These are phyloP conservation scores for Wickerhamiella kazuoi DNA, from an alignment of 805 yeast species.

Conservation along the genomic window DNA sequence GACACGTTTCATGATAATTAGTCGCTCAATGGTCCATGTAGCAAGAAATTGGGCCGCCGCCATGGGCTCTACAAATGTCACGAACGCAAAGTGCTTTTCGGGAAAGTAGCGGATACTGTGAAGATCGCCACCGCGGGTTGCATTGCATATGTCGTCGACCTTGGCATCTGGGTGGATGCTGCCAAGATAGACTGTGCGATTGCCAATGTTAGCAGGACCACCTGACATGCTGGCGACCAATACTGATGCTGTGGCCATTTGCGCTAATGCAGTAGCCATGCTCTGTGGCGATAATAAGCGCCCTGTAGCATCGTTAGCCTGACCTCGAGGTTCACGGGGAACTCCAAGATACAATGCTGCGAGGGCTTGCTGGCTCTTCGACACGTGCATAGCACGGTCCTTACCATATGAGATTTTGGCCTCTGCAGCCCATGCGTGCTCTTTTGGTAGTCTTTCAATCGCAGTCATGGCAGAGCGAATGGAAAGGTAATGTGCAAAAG, in stretches of 20 bases:
- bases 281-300: slow-evolving; percentile 27
- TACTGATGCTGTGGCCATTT: slow-evolving; percentile 95
- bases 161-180: slow-evolving; percentile 76
- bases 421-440: slow-evolving; percentile 37
- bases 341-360: slow-evolving; percentile 90
- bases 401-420: slow-evolving; percentile 81
- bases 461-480: slow-evolving; percentile 75
- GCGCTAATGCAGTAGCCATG: slow-evolving; percentile 34
- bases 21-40: slow-evolving; percentile 76
- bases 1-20: slow-evolving; percentile 68
- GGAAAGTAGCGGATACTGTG: slow-evolving; percentile 65
- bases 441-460: slow-evolving; percentile 53
- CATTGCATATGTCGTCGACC: slow-evolving; percentile 87
- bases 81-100: slow-evolving; percentile 83
- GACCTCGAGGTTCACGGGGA: slow-evolving; percentile 74
- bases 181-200: slow-evolving; percentile 83
- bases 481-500: slow-evolving; percentile 76
- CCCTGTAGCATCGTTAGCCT: slow-evolving; percentile 49
- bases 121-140: slow-evolving; percentile 83
- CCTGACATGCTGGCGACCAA: slow-evolving; percentile 91
- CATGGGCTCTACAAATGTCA: slow-evolving; percentile 88
- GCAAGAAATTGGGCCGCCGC: slow-evolving; percentile 97
- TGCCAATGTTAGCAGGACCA: slow-evolving; percentile 80
- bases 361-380: slow-evolving; percentile 89
- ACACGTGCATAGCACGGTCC: slow-evolving; percentile 78